Conservation (phyloP, 2,329 filamentous ascomycete species). For the Fusarium algeriense region DNA sequence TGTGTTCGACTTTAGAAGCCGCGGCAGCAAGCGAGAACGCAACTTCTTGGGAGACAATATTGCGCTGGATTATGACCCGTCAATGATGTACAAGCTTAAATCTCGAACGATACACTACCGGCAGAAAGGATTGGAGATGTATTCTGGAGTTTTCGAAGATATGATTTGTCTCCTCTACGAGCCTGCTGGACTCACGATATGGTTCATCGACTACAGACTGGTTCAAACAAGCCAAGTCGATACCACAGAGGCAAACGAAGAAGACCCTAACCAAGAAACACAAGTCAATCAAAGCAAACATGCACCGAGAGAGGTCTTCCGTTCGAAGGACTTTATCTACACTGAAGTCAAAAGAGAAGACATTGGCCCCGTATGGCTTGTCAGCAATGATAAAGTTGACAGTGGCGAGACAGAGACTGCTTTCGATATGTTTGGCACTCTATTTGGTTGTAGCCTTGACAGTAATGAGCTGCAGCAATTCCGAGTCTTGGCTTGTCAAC, state of each 20-base stretch:
- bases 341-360: conserved; percentile 20
- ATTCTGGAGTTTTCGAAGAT: neutral
- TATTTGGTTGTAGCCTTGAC: neutral
- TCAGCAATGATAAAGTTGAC: neutral
- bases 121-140: neutral
- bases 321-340: conserved; percentile 1
- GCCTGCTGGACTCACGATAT: neutral
- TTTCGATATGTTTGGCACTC: conserved; percentile 7
- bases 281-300: accelerated
- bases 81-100: neutral
- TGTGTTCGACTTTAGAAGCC: neutral
- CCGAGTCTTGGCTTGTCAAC: neutral
- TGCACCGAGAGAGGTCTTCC: neutral
- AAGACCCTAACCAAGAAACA: no score
- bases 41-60: conserved; percentile 24
- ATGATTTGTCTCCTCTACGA: conserved; percentile 6
- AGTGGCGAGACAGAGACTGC: neutral
- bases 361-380: neutral
- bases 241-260: accelerated
- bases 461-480: neutral
- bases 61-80: conserved; percentile 23
- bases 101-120: neutral
- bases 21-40: accelerated
- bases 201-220: conserved; percentile 24
- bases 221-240: neutral